Evolutionary conservation across 2,329 filamentous ascomycete species (phyloP).

Genomic region (Xylaria arbuscula): DNA sequence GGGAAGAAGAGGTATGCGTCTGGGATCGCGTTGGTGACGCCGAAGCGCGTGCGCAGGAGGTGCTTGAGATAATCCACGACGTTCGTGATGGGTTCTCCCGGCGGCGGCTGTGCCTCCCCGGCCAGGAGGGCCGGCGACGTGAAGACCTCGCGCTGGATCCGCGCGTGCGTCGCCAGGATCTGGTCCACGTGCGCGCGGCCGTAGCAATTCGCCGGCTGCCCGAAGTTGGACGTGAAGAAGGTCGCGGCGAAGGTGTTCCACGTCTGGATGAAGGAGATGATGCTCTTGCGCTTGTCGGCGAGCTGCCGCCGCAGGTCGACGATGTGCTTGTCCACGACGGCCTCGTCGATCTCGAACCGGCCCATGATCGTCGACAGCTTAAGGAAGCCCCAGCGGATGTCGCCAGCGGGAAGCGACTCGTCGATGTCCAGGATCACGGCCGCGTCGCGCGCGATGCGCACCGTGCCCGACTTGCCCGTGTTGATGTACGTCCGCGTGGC

Average conservation of each 20-base stretch:
- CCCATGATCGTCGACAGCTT: slow-evolving; percentile 63
- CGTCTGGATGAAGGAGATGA: slow-evolving; percentile 58
- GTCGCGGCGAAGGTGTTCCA: slow-evolving; percentile 65
- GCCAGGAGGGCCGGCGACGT: slow-evolving; percentile 41
- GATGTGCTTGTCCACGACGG: slow-evolving; percentile 69
- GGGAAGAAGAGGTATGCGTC: slow-evolving; percentile 62
- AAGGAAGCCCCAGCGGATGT: slow-evolving; percentile 67
- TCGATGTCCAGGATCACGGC: slow-evolving; percentile 43
- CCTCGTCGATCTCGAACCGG: slow-evolving; percentile 69
- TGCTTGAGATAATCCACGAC: slow-evolving; percentile 67
- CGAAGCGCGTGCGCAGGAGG: slow-evolving; percentile 64
- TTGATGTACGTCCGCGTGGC: slow-evolving; percentile 70
- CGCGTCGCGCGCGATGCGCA: slow-evolving; percentile 53
- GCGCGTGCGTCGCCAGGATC: slow-evolving; percentile 62
- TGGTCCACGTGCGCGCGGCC: slow-evolving; percentile 63
- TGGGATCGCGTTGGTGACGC: slow-evolving; percentile 53
- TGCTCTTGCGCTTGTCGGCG: slow-evolving; percentile 60
- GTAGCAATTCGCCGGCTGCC: slow-evolving; percentile 63
- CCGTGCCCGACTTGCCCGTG: slow-evolving; percentile 60
- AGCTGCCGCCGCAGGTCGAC: slow-evolving; percentile 69
- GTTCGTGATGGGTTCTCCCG: slow-evolving; percentile 48
- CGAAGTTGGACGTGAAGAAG: slow-evolving; percentile 66
- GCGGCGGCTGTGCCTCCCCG: slow-evolving; percentile 22
- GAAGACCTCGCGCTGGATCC: slow-evolving; percentile 62
- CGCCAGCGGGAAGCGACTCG: slow-evolving; percentile 57